Evolutionary conservation across 495 filamentous ascomycete species (phyloP), one percentile per base, ranked within the genome.

Genomic region (Trichoderma erinaceum): DNA sequence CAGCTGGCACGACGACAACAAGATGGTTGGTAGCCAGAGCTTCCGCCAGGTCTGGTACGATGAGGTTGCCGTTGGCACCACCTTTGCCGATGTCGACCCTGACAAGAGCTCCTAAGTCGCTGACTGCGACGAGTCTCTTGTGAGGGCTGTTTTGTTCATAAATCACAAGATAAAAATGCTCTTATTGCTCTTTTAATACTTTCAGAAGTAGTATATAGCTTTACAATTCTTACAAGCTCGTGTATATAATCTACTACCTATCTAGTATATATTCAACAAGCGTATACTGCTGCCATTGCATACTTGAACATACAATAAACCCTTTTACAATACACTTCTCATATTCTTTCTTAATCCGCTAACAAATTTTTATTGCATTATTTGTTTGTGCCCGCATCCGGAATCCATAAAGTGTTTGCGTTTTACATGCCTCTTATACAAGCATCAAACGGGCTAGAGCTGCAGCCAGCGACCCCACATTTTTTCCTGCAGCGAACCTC

Each of bases 21-120:
- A 79, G 69, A 73, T 75, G 69, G 69, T 77, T 68, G 84, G 84
- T 0, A 79, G 72, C 3, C 84, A 86, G 76, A 75, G 75, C 0
- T 82, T 80, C 7, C 71, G 83, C 5, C 76, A 83, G 70, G 73
- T 85, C 18, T 87, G 83, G 81, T 84, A 78, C 70, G 84, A 86
- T 72, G 78, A 85, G 75, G 81, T 85, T 71, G 78, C 79, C 15
- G 70, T 78, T 10, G 84, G 83, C 8, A 80, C 77, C 13, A 78
- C 73, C 0, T 82, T 83, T 72, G 73, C 75, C 8, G 83, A 86
- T 68, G 44, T 58, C 27, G 48, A 66, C 41, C 41, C 64, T 13
- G 67, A 67, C 35, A 25, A 63, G 43, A 7, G 2, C 35, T 0
- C 8, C 25, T 61, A 61, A 61, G 23, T 32, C 23, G 27, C 4